These are phyloP conservation scores for Umbellularia californica DNA, from an alignment of 164 flowering plant genomes.

Conservation along the genomic window DNA sequence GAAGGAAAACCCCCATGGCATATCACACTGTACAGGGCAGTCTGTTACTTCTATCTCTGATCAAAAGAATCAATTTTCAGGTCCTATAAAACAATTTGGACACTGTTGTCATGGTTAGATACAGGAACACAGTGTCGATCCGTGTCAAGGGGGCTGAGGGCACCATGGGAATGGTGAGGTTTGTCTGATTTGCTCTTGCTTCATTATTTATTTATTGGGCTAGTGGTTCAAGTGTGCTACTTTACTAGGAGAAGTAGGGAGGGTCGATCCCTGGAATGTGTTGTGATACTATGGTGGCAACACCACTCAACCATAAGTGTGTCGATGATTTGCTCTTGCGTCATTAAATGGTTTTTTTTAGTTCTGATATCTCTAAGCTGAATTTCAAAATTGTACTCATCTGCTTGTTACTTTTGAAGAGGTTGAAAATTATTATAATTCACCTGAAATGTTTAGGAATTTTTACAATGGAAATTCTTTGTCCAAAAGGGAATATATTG, in stretches of 20 bases:
- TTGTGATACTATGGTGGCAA: no score
- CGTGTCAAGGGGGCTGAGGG: slow-evolving; percentile 20
- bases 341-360: slow-evolving; percentile 1
- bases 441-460: slow-evolving; percentile 13
- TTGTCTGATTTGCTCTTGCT: background rate
- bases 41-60: slow-evolving; percentile 16
- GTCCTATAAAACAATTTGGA: slow-evolving; percentile 25
- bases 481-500: slow-evolving; percentile 12
- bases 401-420: slow-evolving; percentile 31
- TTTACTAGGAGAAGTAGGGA: no score
- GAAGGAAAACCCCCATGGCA: no score
- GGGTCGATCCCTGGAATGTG: no score
- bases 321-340: background rate
- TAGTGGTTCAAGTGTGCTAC: no score
- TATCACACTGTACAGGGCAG: no score
- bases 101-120: slow-evolving; percentile 56
- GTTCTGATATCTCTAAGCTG: background rate
- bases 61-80: slow-evolving; percentile 12
- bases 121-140: slow-evolving; percentile 36
- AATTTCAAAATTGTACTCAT: background rate
- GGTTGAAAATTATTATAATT: slow-evolving; percentile 28
- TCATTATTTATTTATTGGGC: no score
- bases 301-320: no score
- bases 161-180: slow-evolving; percentile 46
- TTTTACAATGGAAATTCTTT: slow-evolving; percentile 8